Percentiles rank a stretch among this genome's conserved stretches.
phyloP scores from a whole-genome alignment of 352 stramenopile genomes.

The Phytophthora brassicae region DNA sequence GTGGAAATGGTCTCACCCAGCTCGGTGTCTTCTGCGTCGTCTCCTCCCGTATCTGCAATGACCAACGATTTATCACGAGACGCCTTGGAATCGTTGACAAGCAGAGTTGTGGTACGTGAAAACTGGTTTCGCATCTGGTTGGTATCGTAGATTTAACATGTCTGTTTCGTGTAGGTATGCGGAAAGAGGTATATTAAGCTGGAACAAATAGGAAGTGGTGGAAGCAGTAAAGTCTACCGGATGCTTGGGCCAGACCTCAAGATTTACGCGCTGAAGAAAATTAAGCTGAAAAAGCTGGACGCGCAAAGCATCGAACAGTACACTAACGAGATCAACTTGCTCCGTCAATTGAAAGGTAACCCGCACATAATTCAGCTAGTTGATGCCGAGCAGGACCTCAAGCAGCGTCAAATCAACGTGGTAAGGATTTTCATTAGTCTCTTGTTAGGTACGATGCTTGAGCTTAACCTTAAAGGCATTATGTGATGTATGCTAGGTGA shows the following conservation, averaged over 20 bases:
- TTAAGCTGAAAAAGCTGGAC: slow-evolving; percentile 94
- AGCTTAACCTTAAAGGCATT: neutral
- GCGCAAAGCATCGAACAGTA: slow-evolving; percentile 93
- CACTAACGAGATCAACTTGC: slow-evolving; percentile 96
- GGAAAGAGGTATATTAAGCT: slow-evolving; percentile 93
- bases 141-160: neutral
- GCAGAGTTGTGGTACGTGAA: slow-evolving; percentile 54
- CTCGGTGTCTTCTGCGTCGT: slow-evolving; percentile 62
- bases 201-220: slow-evolving; percentile 96
- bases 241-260: slow-evolving; percentile 92
- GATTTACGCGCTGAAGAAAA: slow-evolving; percentile 98
- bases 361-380: slow-evolving; percentile 96
- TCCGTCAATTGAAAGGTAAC: slow-evolving; percentile 93
- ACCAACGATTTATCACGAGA: slow-evolving; percentile 35
- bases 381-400: slow-evolving; percentile 92
- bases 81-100: slow-evolving; percentile 54
- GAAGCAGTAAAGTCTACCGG: slow-evolving; percentile 97
- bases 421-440: slow-evolving; percentile 18
- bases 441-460: neutral
- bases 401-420: slow-evolving; percentile 74
- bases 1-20: slow-evolving; percentile 46
- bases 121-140: neutral
- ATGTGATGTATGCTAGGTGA: slow-evolving; percentile 63
- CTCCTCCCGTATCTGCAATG: slow-evolving; percentile 38
- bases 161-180: slow-evolving; percentile 69